A percentile compares a stretch with the other conserved stretches of the same genome.
Evolutionary conservation across 768 basidiomycete genomes (phyloP).

Genomic region (Tephrocybe sp.): DNA sequence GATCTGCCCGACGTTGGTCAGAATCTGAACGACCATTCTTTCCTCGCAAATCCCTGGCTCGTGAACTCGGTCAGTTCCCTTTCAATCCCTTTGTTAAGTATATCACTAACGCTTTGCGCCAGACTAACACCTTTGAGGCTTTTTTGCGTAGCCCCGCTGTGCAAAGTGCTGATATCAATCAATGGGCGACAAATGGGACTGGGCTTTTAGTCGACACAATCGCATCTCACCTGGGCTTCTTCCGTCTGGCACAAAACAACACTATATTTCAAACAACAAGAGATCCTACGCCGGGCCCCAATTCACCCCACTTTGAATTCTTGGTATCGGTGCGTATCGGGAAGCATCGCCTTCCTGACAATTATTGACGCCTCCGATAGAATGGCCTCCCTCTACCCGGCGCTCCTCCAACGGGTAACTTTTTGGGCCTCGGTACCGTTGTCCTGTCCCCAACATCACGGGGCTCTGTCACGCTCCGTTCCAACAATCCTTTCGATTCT

Average conservation of each 20-base stretch:
- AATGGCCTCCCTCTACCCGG: constrained; percentile 19
- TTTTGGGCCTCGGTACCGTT: constrained; percentile 8
- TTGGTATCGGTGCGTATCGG: constrained; percentile 21
- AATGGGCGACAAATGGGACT: constrained; percentile 20
- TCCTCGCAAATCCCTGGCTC: constrained; percentile 13
- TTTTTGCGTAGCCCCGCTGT: constrained; percentile 13
- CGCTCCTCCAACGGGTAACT: constrained; percentile 23
- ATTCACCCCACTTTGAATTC: constrained; percentile 27
- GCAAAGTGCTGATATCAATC: constrained; percentile 5
- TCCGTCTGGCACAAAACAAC: constrained; percentile 21
- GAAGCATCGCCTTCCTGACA: background rate
- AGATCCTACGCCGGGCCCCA: constrained; percentile 28
- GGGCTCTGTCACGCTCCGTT: constrained; percentile 32
- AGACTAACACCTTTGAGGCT: constrained; percentile 18
- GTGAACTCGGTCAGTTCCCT: constrained; percentile 9
- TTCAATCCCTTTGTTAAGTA: background rate
- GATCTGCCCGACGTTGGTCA: constrained; percentile 23
- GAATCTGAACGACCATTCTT: constrained; percentile 23
- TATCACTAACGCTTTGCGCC: background rate
- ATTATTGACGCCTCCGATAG: background rate
- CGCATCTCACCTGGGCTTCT: constrained; percentile 20
- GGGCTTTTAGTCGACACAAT: constrained; percentile 20
- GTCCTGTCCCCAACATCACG: constrained; percentile 23
- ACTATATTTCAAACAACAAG: constrained; percentile 18
- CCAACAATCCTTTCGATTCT: constrained; percentile 37